Evolutionary conservation across 2,329 filamentous ascomycete species (phyloP).

Genomic region (Periconia sp.): DNA sequence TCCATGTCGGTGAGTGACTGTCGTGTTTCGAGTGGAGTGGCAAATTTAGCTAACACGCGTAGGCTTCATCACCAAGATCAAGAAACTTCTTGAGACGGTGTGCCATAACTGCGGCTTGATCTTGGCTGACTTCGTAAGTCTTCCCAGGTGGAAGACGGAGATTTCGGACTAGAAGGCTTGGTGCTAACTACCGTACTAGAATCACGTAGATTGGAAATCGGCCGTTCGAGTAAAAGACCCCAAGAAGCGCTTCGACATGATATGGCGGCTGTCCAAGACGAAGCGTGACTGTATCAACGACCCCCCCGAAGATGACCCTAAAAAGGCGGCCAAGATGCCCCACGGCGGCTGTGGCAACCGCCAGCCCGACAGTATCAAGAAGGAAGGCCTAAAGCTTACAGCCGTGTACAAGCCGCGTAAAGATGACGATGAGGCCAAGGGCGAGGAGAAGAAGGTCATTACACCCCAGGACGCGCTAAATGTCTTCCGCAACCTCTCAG

Average conservation of each 20-base stretch:
- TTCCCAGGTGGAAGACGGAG: constrained; percentile 63
- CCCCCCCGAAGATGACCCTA: constrained; percentile 66
- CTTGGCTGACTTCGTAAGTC: constrained; percentile 96
- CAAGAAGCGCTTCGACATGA: constrained; percentile 89
- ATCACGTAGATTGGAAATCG: constrained; percentile 80
- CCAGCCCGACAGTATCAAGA: constrained; percentile 81
- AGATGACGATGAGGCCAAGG: constrained; percentile 70
- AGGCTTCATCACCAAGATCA: constrained; percentile 98
- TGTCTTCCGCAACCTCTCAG: constrained; percentile 84
- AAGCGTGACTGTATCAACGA: constrained; percentile 86
- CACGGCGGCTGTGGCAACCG: constrained; percentile 95
- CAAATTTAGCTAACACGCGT: constrained; percentile 27
- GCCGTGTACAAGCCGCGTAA: constrained; percentile 75
- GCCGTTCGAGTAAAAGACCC: constrained; percentile 87
- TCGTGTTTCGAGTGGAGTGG: neutral
- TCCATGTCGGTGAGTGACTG: constrained; percentile 70
- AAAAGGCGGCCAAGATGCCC: constrained; percentile 52
- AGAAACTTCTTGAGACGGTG: constrained; percentile 98
- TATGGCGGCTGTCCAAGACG: constrained; percentile 91
- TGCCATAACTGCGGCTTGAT: constrained; percentile 99
- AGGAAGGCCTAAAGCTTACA: constrained; percentile 82
- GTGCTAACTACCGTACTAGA: constrained; percentile 65
- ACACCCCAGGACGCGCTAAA: constrained; percentile 84
- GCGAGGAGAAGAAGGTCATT: constrained; percentile 77
- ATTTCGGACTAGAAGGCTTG: constrained; percentile 55